Evolutionary conservation across 768 basidiomycete genomes (phyloP).

Genomic region (Collybiopsis confluens): DNA sequence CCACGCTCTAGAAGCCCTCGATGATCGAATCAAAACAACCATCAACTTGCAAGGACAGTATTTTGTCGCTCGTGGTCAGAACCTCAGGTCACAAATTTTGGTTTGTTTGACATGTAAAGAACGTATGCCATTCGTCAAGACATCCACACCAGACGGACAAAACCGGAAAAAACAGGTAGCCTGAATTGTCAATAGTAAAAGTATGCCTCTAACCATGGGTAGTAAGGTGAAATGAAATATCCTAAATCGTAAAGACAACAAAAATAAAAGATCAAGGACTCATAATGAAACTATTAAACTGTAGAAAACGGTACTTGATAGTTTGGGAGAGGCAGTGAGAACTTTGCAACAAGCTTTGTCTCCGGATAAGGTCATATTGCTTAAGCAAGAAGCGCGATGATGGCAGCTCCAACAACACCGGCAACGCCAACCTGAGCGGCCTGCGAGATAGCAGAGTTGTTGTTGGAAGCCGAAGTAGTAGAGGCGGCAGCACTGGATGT

Average conservation of each 20-base stretch:
- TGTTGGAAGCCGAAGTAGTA: slow-evolving; percentile 15
- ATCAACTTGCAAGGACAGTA: no score
- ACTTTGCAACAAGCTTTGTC: not conserved
- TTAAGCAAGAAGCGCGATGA: slow-evolving; percentile 41
- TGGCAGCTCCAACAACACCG: slow-evolving; percentile 37
- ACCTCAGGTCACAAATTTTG: no score
- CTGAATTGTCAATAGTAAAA: not conserved
- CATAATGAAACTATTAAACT: slow-evolving; percentile 5
- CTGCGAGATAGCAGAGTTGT: slow-evolving; percentile 22
- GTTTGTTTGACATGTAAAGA: no score
- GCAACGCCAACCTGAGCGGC: slow-evolving; percentile 34
- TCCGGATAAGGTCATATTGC: not conserved
- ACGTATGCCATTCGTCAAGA: no score
- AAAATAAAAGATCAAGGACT: not conserved
- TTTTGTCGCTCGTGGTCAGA: no score
- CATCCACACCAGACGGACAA: not conserved
- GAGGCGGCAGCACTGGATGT: slow-evolving; percentile 8
- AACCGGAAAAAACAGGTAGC: not conserved
- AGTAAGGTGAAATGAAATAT: not conserved
- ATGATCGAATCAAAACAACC: no score
- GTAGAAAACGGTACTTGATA: not conserved
- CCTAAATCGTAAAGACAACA: slow-evolving; percentile 1
- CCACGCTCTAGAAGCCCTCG: no score
- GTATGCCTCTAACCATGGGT: slow-evolving; percentile 5
- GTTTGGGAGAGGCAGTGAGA: slow-evolving; percentile 6